Conservation (phyloP, 345 rosid genomes). For the Anacardium occidentale region DNA sequence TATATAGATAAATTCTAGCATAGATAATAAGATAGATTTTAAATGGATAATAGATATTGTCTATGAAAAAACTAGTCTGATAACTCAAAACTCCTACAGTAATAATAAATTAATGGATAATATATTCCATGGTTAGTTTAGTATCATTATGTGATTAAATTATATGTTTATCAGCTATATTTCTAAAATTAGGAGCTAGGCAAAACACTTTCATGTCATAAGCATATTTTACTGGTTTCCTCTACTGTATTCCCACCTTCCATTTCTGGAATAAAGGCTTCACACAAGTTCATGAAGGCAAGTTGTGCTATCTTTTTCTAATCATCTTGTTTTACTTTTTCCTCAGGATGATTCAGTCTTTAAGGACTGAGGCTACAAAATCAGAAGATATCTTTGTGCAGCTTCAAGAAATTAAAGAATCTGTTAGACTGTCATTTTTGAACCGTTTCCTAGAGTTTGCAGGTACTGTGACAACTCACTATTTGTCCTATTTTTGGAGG, state of each 20-base stretch:
- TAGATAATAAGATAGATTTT: too few species aligned
- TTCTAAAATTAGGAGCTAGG: too few species aligned
- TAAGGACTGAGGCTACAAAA: conserved; percentile 70
- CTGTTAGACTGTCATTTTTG: conserved; percentile 85
- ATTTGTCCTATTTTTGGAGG: conserved; percentile 15
- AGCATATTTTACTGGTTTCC: too few species aligned
- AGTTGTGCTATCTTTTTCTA: conserved; percentile 8
- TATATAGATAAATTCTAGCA: too few species aligned
- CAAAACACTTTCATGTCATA: too few species aligned
- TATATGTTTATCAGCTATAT: too few species aligned
- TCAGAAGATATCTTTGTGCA: conserved; percentile 75
- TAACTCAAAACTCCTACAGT: too few species aligned
- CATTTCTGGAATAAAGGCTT: neutral
- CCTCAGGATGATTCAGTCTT: conserved; percentile 78
- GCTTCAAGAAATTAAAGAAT: conserved; percentile 84
- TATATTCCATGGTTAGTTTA: neutral
- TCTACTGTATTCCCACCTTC: too few species aligned
- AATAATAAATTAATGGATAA: neutral
- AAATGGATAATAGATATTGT: too few species aligned
- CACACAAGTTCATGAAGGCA: conserved; percentile 1
- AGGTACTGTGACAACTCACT: conserved; percentile 43
- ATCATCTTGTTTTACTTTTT: conserved; percentile 12
- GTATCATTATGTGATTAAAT: too few species aligned
- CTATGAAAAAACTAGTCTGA: too few species aligned
- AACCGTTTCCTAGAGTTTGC: conserved; percentile 98